Evolutionary conservation across 495 filamentous ascomycete species (phyloP), one percentile per base, ranked within the genome.

Genomic region (Trichoderma virens): DNA sequence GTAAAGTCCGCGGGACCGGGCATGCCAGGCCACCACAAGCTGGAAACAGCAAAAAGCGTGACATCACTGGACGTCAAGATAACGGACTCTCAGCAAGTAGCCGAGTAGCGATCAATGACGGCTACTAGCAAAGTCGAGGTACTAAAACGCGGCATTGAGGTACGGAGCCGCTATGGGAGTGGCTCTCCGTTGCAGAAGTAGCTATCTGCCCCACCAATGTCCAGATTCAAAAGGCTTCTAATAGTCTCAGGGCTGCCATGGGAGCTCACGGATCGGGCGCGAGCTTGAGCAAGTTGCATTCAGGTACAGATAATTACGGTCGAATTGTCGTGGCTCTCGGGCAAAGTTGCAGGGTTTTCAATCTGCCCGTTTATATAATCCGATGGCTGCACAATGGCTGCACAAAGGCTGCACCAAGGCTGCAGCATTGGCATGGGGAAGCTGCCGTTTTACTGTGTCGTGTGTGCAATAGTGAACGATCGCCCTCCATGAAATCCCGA

Each of bases 31-130:
- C 8, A 51, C 27, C 23, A 9, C 25, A 8, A 30, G 25, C 23
- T 45, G n/a, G n/a, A 45, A 18, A 14, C 11, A 56, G 23, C 25
- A 16, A 56, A 56, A 9, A 5, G 25, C 8, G 51, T 56, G 51
- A 56, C 51, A 56, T 56, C 51, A 56, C 51, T 56, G 16, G 25
- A 30, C 51, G 51, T 56, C 51, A 56, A 30, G 51, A 56, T 51
- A n/a, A 16, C 16, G 2, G 43, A n/a, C 18, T 23, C 5, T 0
- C 13, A 47, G 43, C 14, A 14, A n/a, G 43, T 18, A 47, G 45
- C 45, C 11, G 38, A 2, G 38, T 16, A 18, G 13, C 18, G 5
- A 2, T 39, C 35, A 11, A 39, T 41, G 38, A 11, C 13, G 18
- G 38, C 38, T 41, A 11, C 18, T 18, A 41, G 38, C 38, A 41